Evolutionary conservation across 2,329 filamentous ascomycete species (phyloP), one percentile per base, ranked within the genome.

Genomic region (Exophiala aquamarina): DNA sequence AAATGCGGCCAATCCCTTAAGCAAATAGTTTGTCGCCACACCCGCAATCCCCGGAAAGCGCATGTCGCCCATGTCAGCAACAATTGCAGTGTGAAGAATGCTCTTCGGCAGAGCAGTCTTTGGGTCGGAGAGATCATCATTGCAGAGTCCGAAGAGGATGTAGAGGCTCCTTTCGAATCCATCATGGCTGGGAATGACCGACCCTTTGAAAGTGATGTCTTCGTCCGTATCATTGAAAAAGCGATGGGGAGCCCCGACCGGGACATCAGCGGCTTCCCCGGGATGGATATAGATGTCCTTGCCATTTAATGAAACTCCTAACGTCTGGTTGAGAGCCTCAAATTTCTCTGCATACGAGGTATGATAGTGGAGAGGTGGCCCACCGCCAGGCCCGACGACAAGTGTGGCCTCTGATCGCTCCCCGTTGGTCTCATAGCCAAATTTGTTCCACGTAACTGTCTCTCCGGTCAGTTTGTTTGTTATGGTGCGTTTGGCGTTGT

Each of bases 121-220:
- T 3, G 49, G 45, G 26, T 52, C 45, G 8, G 46, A 45, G n/a
- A 47, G 13, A 2, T 49, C 54, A 19, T 57, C 54, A 17, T 52
- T 55, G 26, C 50, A 50, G 10, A 57, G 36, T n/a, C 54, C 54
- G 36, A 52, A 57, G 19, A 57, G 19, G 19, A 57, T 53, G 33
- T 52, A 49, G 39, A 57, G 17, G 34, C 44, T 49, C 34, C 37
- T 52, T 28, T 57, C 54, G 31, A 57, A 57, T 10, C 54, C 54
- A 14, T 41, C 48, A n/a, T 52, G 47, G 6, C 37, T 45, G 2
- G 54, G 54, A 18, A 46, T 13, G 10, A 55, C 43, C n/a, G 36
- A 44, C 9, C 36, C 51, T 15, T 40, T 39, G 26, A 52, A 47
- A 3, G 33, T 38, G 31, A 57, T 33, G 4, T 52, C 52, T 13